These are phyloP conservation scores for Colletotrichum neosansevieriae DNA, from an alignment of 2,329 filamentous ascomycete genomes.

Conservation along the genomic window DNA sequence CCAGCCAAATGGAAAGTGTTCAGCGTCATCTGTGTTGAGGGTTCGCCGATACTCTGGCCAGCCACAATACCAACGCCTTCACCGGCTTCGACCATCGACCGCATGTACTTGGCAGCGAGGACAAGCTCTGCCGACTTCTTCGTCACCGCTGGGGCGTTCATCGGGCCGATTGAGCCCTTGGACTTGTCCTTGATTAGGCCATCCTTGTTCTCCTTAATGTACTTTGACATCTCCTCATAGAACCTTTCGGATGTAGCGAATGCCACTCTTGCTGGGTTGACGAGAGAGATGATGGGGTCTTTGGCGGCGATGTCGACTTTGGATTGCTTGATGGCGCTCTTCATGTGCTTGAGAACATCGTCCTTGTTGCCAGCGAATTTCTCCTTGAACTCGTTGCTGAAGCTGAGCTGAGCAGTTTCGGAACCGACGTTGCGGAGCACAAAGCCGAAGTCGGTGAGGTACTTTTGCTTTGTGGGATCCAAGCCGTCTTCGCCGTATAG, in stretches of 20 bases:
- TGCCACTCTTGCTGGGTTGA: slow-evolving; percentile 80
- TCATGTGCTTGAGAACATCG: slow-evolving; percentile 81
- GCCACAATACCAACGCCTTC: slow-evolving; percentile 98
- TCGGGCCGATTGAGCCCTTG: slow-evolving; percentile 51
- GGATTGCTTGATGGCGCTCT: slow-evolving; percentile 81
- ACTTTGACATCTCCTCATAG: slow-evolving; percentile 77
- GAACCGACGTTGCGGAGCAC: slow-evolving; percentile 87
- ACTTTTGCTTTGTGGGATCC: slow-evolving; percentile 93
- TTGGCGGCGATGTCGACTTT: slow-evolving; percentile 68
- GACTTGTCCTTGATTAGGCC: slow-evolving; percentile 60
- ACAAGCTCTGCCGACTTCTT: slow-evolving; percentile 86
- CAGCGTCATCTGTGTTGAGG: slow-evolving; percentile 98
- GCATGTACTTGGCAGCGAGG: slow-evolving; percentile 92
- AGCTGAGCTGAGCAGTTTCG: slow-evolving; percentile 80
- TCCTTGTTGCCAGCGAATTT: slow-evolving; percentile 64
- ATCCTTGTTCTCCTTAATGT: slow-evolving; percentile 81
- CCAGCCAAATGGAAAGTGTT: slow-evolving; percentile 99
- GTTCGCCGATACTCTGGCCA: slow-evolving; percentile 95
- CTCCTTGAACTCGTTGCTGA: slow-evolving; percentile 63
- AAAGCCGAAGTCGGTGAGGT: slow-evolving; percentile 91
- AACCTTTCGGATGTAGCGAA: slow-evolving; percentile 94
- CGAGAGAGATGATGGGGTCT: slow-evolving; percentile 81
- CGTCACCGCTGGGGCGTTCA: slow-evolving; percentile 50
- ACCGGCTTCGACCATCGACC: slow-evolving; percentile 91
- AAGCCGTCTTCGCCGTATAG: slow-evolving; percentile 96